Conservation (phyloP, 257 asterid species). For the Solanum etuberosum region DNA sequence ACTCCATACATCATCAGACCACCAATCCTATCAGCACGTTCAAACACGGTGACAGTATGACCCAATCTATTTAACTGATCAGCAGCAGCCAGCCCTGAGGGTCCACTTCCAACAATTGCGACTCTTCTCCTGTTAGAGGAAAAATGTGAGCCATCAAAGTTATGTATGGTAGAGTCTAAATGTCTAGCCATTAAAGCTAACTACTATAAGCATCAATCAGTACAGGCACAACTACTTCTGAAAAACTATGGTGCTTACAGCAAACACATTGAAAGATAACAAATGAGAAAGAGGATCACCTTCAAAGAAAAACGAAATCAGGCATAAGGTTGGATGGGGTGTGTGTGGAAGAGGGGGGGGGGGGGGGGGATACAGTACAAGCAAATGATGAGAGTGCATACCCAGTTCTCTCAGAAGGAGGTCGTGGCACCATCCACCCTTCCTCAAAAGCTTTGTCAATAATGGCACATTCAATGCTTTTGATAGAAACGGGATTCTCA, state of each 20-base stretch:
- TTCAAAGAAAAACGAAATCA: not conserved
- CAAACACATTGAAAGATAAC: not conserved
- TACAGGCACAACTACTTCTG: not conserved
- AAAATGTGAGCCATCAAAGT: not conserved
- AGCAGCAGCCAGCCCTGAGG: constrained; percentile 98
- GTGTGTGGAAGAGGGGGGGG: not conserved
- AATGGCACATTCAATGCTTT: constrained; percentile 89
- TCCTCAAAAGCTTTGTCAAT: constrained; percentile 93
- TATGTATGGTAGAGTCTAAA: not conserved
- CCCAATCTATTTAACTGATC: constrained; percentile 91
- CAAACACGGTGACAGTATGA: constrained; percentile 81
- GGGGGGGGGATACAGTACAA: not conserved
- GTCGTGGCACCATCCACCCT: constrained; percentile 99
- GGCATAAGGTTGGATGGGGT: not conserved
- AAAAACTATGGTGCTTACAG: not conserved
- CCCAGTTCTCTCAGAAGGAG: constrained; percentile 82
- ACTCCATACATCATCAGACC: constrained; percentile 99
- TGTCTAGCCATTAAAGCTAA: not conserved
- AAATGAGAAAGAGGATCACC: not conserved
- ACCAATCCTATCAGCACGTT: constrained; percentile 95
- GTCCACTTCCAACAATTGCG: constrained; percentile 96
- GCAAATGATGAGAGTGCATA: constrained; percentile 15
- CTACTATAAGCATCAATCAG: not conserved
- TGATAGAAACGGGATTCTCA: constrained; percentile 94
- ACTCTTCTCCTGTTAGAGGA: constrained; percentile 56